Evolutionary conservation across 768 basidiomycete genomes (phyloP), one percentile per base, ranked within the genome.

Genomic region (Chiua virens): DNA sequence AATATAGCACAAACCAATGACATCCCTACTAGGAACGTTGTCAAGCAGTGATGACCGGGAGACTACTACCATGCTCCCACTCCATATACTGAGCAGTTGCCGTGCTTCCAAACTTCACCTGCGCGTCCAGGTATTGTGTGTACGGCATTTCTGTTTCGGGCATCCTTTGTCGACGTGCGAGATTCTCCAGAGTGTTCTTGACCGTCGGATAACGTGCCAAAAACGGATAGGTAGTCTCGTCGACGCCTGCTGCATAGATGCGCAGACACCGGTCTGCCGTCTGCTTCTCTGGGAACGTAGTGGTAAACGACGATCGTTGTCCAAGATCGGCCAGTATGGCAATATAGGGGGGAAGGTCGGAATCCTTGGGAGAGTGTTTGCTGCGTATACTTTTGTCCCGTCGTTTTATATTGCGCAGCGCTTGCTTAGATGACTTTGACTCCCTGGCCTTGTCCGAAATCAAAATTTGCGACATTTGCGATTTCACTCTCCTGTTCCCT

Each of bases 391-490:
- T 11, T 9, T 20, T 1, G 5, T 32, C 0, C 21, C 18, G 20
- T 21, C 52, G 49, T 3, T 25, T 39, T 23, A 52, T 50, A 1
- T n/a, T 8, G 3, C 11, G 5, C n/a, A 60, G 23, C 1, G 28
- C 1, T 17, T 1, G 2, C 7, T 17, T 48, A 3, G 37, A 50
- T 8, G 10, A 2, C 22, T 4, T 39, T 4, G 45, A 50, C 14
- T 14, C 20, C 2, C 41, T 47, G 13, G 42, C 47, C 32, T 56
- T 52, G 48, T 55, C 59, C 8, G 62, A 61, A 34, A 67, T 50
- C 32, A 67, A 56, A 1, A 54, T 54, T 8, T 58, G 58, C 2
- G 55, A 61, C 38, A 44, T 51, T 11, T 34, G 37, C 20, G 40
- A 40, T 15, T 28, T 27, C 27, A n/a, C 17, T 7, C 13, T 3